Conservation (phyloP, 208 protist genomes). For the Trypanosoma conorhini region DNA sequence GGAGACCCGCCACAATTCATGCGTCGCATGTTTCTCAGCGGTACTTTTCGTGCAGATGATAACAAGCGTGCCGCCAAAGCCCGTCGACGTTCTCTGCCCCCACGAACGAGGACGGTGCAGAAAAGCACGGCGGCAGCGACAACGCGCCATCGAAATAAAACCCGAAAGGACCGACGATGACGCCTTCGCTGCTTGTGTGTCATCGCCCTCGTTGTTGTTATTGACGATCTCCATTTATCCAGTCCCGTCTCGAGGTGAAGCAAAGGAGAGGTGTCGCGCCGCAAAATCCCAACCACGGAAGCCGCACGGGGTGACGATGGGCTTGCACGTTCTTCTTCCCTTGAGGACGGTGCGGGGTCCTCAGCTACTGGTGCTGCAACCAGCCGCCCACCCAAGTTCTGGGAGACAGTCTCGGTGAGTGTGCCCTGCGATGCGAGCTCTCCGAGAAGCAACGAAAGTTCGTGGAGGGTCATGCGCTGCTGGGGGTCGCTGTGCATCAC, state of each 20-base stretch:
- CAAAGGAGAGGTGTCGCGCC: conserved; percentile 8
- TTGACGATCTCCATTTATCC: conserved; percentile 9
- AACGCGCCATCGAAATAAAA: conserved; percentile 12
- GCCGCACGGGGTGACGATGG: neutral
- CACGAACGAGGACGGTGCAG: neutral
- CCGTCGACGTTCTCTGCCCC: neutral
- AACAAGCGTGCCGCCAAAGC: neutral
- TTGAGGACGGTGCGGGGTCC: neutral
- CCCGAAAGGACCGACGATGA: neutral
- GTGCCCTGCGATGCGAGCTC: conserved; percentile 22
- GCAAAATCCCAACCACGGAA: conserved; percentile 12
- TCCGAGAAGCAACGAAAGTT: conserved; percentile 32
- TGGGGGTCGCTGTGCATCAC: conserved; percentile 38
- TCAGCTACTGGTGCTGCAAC: neutral
- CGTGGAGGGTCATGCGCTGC: conserved; percentile 32
- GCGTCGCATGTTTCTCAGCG: neutral
- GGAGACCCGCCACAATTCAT: neutral
- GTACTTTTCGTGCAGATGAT: neutral
- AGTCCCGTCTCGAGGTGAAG: conserved; percentile 13
- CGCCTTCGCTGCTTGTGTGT: neutral
- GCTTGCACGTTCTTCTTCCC: neutral
- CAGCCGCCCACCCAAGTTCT: neutral
- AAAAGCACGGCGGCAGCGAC: conserved; percentile 7
- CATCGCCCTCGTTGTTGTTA: neutral
- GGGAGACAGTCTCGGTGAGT: conserved; percentile 3